Evolutionary conservation across 1,139 yeast genomes (phyloP).

Genomic region (Pneumocystis jirovecii): DNA sequence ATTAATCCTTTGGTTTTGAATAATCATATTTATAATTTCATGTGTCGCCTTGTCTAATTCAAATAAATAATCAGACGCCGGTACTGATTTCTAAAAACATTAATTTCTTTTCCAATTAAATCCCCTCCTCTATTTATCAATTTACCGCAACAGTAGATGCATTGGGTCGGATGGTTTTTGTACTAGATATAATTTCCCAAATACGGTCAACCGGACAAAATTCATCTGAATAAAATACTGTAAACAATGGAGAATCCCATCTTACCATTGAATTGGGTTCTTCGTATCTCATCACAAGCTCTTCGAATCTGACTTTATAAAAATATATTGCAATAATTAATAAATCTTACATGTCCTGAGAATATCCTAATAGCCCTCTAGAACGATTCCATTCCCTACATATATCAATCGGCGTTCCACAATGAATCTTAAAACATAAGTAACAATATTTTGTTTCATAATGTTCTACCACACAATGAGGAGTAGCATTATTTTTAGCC

Average conservation of each 20-base stretch:
- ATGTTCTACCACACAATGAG: slow-evolving; percentile 45
- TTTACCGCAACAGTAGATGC: slow-evolving; percentile 39
- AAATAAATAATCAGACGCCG: slow-evolving; percentile 59
- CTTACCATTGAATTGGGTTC: slow-evolving; percentile 77
- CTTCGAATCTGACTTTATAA: slow-evolving; percentile 30
- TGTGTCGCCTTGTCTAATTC: slow-evolving; percentile 64
- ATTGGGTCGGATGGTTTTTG: slow-evolving; percentile 37
- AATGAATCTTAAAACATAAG: slow-evolving; percentile 33
- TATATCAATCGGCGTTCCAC: slow-evolving; percentile 47
- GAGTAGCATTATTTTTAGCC: slow-evolving; percentile 68
- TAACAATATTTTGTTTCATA: not conserved
- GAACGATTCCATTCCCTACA: slow-evolving; percentile 49
- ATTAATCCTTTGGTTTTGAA: slow-evolving; percentile 46
- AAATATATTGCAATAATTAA: not conserved
- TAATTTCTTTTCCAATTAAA: slow-evolving; percentile 28
- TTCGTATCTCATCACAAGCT: slow-evolving; percentile 71
- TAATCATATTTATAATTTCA: slow-evolving; percentile 40
- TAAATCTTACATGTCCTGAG: slow-evolving; percentile 5
- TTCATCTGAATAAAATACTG: slow-evolving; percentile 43
- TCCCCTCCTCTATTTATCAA: slow-evolving; percentile 26
- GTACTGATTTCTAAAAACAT: slow-evolving; percentile 43
- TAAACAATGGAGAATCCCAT: slow-evolving; percentile 90
- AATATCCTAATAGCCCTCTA: slow-evolving; percentile 14
- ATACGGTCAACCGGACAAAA: slow-evolving; percentile 50
- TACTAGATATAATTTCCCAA: slow-evolving; percentile 54